Percentiles rank a stretch among this genome's conserved stretches.
Evolutionary conservation across 148 eudicot species (phyloP).

Genomic region (Drosera capensis): DNA sequence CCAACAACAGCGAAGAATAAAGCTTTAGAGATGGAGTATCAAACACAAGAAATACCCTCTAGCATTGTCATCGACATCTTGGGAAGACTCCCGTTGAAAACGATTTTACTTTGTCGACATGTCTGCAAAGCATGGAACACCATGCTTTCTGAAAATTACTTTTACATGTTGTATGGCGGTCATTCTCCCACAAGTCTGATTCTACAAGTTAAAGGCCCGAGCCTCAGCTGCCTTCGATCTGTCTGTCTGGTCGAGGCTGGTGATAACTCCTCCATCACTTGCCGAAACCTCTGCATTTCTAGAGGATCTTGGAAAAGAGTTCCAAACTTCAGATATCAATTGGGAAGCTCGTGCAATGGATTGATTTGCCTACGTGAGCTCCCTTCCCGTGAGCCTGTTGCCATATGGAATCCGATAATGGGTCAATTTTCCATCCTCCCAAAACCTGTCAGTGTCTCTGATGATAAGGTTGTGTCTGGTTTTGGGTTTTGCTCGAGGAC

Average conservation of each 20-base stretch:
- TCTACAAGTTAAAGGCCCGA: conserved; percentile 10
- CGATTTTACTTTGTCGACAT: conserved; percentile 18
- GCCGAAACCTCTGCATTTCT: background rate
- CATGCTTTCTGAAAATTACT: conserved; percentile 17
- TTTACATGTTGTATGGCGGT: conserved; percentile 10
- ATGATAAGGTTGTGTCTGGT: conserved; percentile 20
- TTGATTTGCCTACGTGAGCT: conserved; percentile 17
- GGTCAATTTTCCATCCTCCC: conserved; percentile 15
- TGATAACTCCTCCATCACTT: conserved; percentile 2
- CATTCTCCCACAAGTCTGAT: conserved; percentile 16
- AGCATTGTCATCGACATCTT: conserved; percentile 23
- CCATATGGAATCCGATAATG: conserved; percentile 27
- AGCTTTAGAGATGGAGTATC: conserved; percentile 1
- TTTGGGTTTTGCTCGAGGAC: conserved; percentile 18
- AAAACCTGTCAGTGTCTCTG: background rate
- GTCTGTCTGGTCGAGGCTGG: conserved; percentile 9
- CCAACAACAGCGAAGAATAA: background rate
- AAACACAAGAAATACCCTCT: conserved; percentile 16
- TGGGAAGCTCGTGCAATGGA: conserved; percentile 32
- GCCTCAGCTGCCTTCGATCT: conserved; percentile 3
- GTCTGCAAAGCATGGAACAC: conserved; percentile 36
- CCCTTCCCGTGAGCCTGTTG: conserved; percentile 12
- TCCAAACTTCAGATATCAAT: conserved; percentile 10
- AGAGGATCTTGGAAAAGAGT: conserved; percentile 1
- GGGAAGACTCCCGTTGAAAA: conserved; percentile 20